Evolutionary conservation across 202 grass and related monocot genomes (phyloP).

Genomic region (Setaria italica): DNA sequence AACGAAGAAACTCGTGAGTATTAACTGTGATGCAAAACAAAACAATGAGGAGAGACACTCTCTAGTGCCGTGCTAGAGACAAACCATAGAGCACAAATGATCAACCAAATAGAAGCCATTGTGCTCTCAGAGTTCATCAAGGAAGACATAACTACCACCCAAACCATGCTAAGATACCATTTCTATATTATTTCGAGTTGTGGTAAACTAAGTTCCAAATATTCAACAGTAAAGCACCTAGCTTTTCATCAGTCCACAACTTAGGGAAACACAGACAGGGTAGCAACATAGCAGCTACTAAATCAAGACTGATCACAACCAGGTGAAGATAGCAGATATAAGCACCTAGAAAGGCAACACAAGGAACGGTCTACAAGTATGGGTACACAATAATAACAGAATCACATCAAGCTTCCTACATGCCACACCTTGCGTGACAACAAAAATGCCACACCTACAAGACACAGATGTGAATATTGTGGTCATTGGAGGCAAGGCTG

Average conservation of each 20-base stretch:
- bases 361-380: not conserved
- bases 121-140: not conserved
- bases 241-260: not conserved
- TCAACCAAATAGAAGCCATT: not conserved
- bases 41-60: not conserved
- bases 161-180: not conserved
- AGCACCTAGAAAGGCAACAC: not conserved
- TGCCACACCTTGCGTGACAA: no score
- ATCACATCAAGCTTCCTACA: not conserved
- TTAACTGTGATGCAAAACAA: not conserved
- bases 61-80: not conserved
- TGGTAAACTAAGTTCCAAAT: not conserved
- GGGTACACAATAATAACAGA: not conserved
- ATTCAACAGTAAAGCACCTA: not conserved
- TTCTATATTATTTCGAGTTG: not conserved
- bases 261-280: not conserved
- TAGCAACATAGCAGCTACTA: no score
- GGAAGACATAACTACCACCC: not conserved
- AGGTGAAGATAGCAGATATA: not conserved
- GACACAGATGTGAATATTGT: constrained; percentile 20
- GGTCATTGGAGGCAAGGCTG: constrained; percentile 83
- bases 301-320: not conserved
- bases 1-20: not conserved
- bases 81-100: not conserved
- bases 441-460: not conserved